Evolutionary conservation across 2,329 filamentous ascomycete genomes (phyloP).

Genomic region (Graphilbum sp.): DNA sequence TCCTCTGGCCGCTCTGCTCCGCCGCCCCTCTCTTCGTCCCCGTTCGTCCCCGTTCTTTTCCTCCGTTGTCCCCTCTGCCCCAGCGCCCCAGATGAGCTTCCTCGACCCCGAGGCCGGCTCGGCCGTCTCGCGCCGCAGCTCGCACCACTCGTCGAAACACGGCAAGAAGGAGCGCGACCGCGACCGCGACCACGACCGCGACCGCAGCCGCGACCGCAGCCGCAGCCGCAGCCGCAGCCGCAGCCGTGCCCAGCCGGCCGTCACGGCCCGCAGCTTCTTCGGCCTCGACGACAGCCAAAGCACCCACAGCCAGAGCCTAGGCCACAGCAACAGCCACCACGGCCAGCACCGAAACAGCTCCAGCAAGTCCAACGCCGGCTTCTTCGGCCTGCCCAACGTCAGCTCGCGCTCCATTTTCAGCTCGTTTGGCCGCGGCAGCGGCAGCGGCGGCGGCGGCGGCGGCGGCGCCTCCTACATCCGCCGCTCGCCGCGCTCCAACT

Average conservation of each 20-base stretch:
- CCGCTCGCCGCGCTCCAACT: slow-evolving; percentile 65
- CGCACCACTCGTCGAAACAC: slow-evolving; percentile 11
- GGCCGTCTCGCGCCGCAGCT: slow-evolving; percentile 13
- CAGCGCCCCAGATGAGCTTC: slow-evolving; percentile 15
- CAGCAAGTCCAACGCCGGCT: slow-evolving; percentile 21
- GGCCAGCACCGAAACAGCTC: too few relatives aligned
- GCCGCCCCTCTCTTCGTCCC: background rate
- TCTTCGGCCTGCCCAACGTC: slow-evolving; percentile 29
- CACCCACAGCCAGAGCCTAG: slow-evolving; percentile 8
- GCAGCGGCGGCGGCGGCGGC: slow-evolving; percentile 5
- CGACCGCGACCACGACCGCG: slow-evolving; percentile 20
- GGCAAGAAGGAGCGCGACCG: slow-evolving; percentile 11
- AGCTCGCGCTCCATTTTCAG: slow-evolving; percentile 31
- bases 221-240: slow-evolving; percentile 19
- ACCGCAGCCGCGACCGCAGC: slow-evolving; percentile 18
- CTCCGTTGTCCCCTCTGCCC: background rate
- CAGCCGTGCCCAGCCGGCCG: slow-evolving; percentile 15
- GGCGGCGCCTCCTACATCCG: slow-evolving; percentile 46
- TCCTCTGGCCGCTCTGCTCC: too few relatives aligned
- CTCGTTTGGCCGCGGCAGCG: slow-evolving; percentile 7
- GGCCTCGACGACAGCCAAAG: slow-evolving; percentile 7
- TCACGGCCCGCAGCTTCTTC: slow-evolving; percentile 7
- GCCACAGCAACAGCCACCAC: slow-evolving; percentile 17
- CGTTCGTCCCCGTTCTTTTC: background rate
- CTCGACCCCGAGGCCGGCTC: slow-evolving; percentile 17